Conservation (phyloP, 2,329 filamentous ascomycete genomes). For the Myriosclerotinia duriaeana region DNA sequence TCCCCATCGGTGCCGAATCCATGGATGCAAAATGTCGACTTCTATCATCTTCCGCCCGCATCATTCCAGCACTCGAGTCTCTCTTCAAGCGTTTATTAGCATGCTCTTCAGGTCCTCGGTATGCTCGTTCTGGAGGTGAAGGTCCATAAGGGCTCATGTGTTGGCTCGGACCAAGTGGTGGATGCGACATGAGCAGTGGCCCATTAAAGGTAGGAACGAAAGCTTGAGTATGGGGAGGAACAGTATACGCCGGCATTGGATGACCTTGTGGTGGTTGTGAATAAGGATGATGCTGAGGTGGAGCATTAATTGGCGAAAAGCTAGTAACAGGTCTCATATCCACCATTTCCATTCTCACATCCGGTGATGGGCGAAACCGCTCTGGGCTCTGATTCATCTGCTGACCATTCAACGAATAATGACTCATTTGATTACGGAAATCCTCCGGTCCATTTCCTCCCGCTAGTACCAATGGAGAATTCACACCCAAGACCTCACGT, state of each 20-base stretch:
- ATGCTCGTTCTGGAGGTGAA: not conserved
- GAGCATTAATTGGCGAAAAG: conserved; percentile 28
- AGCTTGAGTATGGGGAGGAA: not conserved
- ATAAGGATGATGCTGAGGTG: not conserved
- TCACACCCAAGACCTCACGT: not conserved
- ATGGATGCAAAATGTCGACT: not conserved
- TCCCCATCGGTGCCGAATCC: not conserved
- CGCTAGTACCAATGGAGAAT: not conserved
- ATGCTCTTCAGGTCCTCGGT: not conserved
- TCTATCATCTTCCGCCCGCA: conserved; percentile 1
- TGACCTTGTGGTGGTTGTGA: not conserved
- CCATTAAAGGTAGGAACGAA: not conserved
- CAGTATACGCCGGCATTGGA: not conserved
- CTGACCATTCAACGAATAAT: not conserved
- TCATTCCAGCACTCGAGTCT: not conserved
- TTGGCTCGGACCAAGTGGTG: not conserved
- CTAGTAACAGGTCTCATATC: conserved; percentile 18
- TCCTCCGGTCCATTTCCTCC: not conserved
- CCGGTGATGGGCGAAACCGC: not conserved
- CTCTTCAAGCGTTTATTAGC: conserved; percentile 1
- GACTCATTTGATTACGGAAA: not conserved
- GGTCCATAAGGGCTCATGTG: not conserved
- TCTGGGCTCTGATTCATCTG: not conserved
- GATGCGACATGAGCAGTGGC: not conserved
- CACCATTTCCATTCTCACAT: conserved; percentile 14